Evolutionary conservation across 495 filamentous ascomycete genomes (phyloP).

Genomic region (Chlorociboria aeruginascens): DNA sequence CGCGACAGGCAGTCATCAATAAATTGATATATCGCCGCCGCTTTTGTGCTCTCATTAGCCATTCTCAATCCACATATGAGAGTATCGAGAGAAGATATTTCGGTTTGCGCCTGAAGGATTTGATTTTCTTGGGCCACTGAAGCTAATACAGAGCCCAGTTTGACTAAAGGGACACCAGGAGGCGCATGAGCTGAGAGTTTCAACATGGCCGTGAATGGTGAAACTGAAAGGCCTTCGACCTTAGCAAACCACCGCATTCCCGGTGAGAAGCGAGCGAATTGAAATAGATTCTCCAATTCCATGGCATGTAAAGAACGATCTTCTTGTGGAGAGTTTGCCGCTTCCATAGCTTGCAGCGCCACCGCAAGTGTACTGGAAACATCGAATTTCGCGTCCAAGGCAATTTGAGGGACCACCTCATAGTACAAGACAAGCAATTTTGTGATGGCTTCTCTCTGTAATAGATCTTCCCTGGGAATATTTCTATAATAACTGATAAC

Average conservation of each 20-base stretch:
- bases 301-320: conserved; percentile 42
- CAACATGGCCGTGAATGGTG: conserved; percentile 53
- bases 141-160: conserved; percentile 32
- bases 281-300: conserved; percentile 62
- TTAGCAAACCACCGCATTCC: conserved; percentile 70
- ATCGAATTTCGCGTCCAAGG: conserved; percentile 75
- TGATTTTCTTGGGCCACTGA: conserved; percentile 38
- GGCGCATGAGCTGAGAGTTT: conserved; percentile 37
- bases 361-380: conserved; percentile 62
- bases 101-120: conserved; percentile 29
- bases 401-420: conserved; percentile 65
- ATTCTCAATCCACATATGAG: conserved; percentile 38
- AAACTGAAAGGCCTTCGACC: conserved; percentile 35
- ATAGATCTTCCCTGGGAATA: conserved; percentile 50
- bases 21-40: conserved; percentile 41
- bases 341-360: conserved; percentile 41
- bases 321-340: conserved; percentile 28
- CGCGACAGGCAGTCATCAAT: conserved; percentile 70
- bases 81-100: conserved; percentile 35
- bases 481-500: conserved; percentile 56
- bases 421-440: conserved; percentile 70
- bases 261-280: conserved; percentile 64
- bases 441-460: conserved; percentile 67
- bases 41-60: conserved; percentile 11
- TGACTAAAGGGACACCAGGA: conserved; percentile 26